Conservation (phyloP, 2,329 filamentous ascomycete genomes). For the Cladosporium sp. region DNA sequence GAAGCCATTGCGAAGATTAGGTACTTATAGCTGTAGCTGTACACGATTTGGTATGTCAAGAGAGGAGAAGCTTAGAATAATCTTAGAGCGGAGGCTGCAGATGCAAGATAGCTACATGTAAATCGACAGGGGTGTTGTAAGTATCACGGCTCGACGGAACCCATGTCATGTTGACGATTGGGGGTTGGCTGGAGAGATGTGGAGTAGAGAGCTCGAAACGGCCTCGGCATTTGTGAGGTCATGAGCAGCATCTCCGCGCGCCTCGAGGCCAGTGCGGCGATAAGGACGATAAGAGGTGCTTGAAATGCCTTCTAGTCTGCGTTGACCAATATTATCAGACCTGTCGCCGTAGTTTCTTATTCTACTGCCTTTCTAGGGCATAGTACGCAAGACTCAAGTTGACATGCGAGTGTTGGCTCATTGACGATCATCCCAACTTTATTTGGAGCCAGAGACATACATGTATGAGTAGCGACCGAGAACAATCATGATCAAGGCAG, state of each 20-base stretch:
- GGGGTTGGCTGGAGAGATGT: neutral
- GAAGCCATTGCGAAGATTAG: conserved; percentile 12
- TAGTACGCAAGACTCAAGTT: too few species aligned
- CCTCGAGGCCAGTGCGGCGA: neutral
- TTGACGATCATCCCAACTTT: too few species aligned
- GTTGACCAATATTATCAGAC: neutral
- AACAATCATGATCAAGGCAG: too few species aligned
- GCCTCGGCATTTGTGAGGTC: conserved; percentile 1
- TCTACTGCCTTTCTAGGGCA: too few species aligned
- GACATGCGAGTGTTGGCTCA: too few species aligned
- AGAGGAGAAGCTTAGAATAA: conserved; percentile 5
- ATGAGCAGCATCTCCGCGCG: neutral
- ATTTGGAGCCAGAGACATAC: too few species aligned
- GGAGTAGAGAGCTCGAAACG: neutral
- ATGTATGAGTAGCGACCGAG: too few species aligned
- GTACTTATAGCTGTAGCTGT: conserved; percentile 1
- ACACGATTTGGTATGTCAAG: neutral
- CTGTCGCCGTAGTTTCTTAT: too few species aligned
- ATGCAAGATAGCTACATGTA: neutral
- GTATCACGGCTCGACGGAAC: conserved; percentile 1
- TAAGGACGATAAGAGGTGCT: neutral
- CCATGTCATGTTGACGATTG: conserved; percentile 7
- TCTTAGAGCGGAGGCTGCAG: neutral
- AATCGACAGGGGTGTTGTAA: neutral
- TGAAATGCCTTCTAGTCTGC: neutral